Conservation (phyloP, 164 flowering plant genomes). For the Sedum album region DNA sequence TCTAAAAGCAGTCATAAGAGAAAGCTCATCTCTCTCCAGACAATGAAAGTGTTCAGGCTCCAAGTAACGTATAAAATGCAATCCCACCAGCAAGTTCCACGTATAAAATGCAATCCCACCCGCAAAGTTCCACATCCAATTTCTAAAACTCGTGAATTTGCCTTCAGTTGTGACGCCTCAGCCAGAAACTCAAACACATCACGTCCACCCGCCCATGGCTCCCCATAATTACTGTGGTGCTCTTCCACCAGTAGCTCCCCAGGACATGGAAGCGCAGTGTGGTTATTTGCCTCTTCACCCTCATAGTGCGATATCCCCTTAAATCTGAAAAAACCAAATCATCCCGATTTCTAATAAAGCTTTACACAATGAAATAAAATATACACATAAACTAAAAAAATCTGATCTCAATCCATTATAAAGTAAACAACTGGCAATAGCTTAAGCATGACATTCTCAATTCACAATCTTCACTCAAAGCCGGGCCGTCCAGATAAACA, state of each 20-base stretch:
- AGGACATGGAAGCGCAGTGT: slow-evolving; percentile 76
- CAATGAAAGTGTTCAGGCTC: slow-evolving; percentile 64
- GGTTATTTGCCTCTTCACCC: slow-evolving; percentile 51
- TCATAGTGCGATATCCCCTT: slow-evolving; percentile 96
- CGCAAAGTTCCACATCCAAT: slow-evolving; percentile 97
- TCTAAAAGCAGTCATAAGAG: too few species aligned
- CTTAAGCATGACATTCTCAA: too few species aligned
- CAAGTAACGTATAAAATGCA: slow-evolving; percentile 81
- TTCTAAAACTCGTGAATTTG: slow-evolving; percentile 65
- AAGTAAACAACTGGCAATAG: background rate
- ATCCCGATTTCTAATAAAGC: background rate
- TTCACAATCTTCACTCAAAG: too few species aligned
- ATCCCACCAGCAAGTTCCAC: slow-evolving; percentile 85
- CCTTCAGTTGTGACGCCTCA: slow-evolving; percentile 32
- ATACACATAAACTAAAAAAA: background rate
- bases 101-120: too few species aligned
- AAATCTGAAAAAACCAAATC: slow-evolving; percentile 31
- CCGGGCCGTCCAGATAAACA: too few species aligned
- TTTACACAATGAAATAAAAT: too few species aligned
- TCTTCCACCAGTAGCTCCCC: slow-evolving; percentile 88
- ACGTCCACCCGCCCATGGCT: slow-evolving; percentile 99
- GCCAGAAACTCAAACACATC: slow-evolving; percentile 96
- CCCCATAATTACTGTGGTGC: slow-evolving; percentile 98
- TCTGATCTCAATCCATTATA: background rate
- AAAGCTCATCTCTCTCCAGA: slow-evolving; percentile 78